Percentiles rank a stretch among this genome's conserved stretches.
phyloP scores from a whole-genome alignment of 2,329 filamentous ascomycete species.

The Waltergamsia citrina region DNA sequence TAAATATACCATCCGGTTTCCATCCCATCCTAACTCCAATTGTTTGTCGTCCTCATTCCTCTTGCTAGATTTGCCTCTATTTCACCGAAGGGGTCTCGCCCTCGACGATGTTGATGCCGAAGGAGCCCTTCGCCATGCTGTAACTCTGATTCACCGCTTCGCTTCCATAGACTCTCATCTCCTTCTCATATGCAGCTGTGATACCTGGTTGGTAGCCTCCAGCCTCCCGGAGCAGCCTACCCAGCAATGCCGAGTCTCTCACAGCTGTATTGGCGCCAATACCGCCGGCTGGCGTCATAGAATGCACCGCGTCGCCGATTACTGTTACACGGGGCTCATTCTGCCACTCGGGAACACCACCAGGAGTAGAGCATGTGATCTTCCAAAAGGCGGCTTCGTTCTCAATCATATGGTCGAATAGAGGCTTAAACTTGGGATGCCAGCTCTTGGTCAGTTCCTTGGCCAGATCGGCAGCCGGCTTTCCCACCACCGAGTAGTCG shows the following conservation, averaged over 20 bases:
- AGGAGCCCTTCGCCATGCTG: conserved; percentile 27
- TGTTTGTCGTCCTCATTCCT: too few relatives aligned
- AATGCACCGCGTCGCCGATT: conserved; percentile 30
- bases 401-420: conserved; percentile 50
- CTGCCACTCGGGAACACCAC: conserved; percentile 49
- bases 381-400: conserved; percentile 55
- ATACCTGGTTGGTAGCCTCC: conserved; percentile 44
- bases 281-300: conserved; percentile 6
- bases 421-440: conserved; percentile 43
- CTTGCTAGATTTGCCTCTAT: too few relatives aligned
- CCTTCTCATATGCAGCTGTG: conserved; percentile 47
- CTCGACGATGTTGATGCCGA: conserved; percentile 38
- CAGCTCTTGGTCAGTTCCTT: conserved; percentile 42
- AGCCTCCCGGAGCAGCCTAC: conserved; percentile 38
- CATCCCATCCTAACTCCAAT: too few relatives aligned
- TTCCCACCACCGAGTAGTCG: conserved; percentile 48
- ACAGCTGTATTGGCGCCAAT: conserved; percentile 29
- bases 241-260: conserved; percentile 43
- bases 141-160: conserved; percentile 48
- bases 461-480: conserved; percentile 47
- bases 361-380: conserved; percentile 52
- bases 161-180: conserved; percentile 51
- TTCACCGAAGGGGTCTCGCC: too few relatives aligned
- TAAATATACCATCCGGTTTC: too few relatives aligned
- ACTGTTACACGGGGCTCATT: conserved; percentile 49